Conservation (phyloP, 495 filamentous ascomycete genomes). For the Aspergillus asperescens region DNA sequence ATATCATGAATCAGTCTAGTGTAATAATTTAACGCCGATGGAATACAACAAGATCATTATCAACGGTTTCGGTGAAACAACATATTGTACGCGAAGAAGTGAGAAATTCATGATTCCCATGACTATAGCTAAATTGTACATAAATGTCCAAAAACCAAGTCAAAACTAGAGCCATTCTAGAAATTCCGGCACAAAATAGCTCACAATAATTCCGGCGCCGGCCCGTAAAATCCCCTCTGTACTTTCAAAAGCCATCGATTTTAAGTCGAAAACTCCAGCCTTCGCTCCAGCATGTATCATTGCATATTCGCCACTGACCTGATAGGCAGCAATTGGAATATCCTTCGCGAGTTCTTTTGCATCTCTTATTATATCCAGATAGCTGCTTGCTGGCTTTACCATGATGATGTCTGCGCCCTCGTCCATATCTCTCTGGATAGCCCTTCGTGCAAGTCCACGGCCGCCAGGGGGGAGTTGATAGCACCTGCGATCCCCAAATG, state of each 20-base stretch:
- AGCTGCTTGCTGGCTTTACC: slow-evolving; percentile 94
- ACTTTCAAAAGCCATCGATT: slow-evolving; percentile 90
- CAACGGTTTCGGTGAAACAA: too few species aligned
- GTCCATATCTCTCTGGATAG: slow-evolving; percentile 80
- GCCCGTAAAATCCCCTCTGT: slow-evolving; percentile 89
- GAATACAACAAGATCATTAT: too few species aligned
- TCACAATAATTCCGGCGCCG: slow-evolving; percentile 85
- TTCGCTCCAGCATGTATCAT: slow-evolving; percentile 97
- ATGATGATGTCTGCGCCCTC: slow-evolving; percentile 98
- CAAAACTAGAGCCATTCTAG: slow-evolving; percentile 66
- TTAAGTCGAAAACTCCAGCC: slow-evolving; percentile 95
- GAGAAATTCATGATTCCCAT: neutral
- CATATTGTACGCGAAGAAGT: too few species aligned
- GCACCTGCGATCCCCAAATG: slow-evolving; percentile 91
- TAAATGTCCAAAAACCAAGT: neutral
- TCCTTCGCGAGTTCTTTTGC: slow-evolving; percentile 89
- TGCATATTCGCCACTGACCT: slow-evolving; percentile 93
- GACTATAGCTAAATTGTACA: neutral
- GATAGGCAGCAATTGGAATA: slow-evolving; percentile 89
- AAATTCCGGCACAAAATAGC: slow-evolving; percentile 92
- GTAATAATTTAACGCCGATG: too few species aligned
- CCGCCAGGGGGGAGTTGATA: slow-evolving; percentile 93
- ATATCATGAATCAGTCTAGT: too few species aligned
- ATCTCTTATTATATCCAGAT: slow-evolving; percentile 93
- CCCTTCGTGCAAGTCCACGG: slow-evolving; percentile 86